Evolutionary conservation across 2,329 filamentous ascomycete genomes (phyloP).

Genomic region (Fusarium beomiforme): DNA sequence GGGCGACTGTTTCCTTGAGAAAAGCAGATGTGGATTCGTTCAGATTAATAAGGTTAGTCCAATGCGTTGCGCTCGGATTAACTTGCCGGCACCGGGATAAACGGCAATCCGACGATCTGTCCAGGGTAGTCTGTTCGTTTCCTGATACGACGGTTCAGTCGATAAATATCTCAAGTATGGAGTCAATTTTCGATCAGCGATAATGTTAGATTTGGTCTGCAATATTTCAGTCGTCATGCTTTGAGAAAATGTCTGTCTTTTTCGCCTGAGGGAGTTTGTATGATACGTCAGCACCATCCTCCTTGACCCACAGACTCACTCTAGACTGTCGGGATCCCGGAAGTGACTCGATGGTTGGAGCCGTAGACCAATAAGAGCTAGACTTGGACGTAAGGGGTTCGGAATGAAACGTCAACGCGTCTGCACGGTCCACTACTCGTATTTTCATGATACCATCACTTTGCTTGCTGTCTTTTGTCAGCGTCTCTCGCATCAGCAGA

Average conservation of each 20-base stretch:
- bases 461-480: rapidly evolving
- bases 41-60: background rate
- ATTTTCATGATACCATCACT: background rate
- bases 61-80: background rate
- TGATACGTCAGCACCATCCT: background rate
- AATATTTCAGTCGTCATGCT: too few species aligned
- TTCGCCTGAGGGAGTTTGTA: rapidly evolving
- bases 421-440: background rate
- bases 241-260: background rate
- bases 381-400: rapidly evolving
- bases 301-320: background rate
- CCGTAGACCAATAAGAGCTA: background rate
- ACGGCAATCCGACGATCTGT: background rate
- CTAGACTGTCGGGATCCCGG: background rate
- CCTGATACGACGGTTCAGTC: too few species aligned
- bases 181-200: too few species aligned
- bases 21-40: background rate
- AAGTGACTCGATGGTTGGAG: background rate
- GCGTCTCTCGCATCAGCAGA: too few species aligned
- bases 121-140: background rate
- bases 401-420: background rate
- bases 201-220: too few species aligned
- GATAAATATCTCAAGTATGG: too few species aligned
- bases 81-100: background rate
- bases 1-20: too few species aligned